A percentile compares a stretch with the other conserved stretches of the same genome.
Conservation (phyloP, 768 basidiomycete genomes). For the Pulveroboletus sp. region DNA sequence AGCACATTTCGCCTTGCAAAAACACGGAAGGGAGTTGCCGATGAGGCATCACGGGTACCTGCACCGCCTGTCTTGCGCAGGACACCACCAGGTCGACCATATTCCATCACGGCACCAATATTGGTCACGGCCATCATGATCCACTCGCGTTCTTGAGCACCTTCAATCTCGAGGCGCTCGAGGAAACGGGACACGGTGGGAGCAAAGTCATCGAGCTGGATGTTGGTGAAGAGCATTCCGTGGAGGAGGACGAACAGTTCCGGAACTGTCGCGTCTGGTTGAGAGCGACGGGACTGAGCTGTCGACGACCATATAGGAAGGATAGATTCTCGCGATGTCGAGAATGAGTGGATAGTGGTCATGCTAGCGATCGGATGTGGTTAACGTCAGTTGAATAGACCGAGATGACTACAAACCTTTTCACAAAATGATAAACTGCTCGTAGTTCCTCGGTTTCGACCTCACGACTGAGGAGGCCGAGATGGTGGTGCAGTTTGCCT, state of each 20-base stretch:
- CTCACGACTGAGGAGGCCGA: conserved; percentile 84
- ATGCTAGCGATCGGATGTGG: conserved; percentile 48
- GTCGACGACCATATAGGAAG: conserved; percentile 81
- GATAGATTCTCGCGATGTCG: conserved; percentile 84
- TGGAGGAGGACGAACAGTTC: conserved; percentile 91
- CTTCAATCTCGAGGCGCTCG: conserved; percentile 81
- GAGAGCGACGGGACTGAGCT: conserved; percentile 57
- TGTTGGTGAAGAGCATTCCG: conserved; percentile 96
- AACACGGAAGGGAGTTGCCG: conserved; percentile 39
- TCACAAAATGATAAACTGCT: conserved; percentile 89
- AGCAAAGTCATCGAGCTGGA: conserved; percentile 88
- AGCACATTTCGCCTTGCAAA: conserved; percentile 44
- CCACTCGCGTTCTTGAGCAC: conserved; percentile 84
- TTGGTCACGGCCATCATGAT: conserved; percentile 94
- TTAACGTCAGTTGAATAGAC: conserved; percentile 2
- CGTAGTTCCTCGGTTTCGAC: conserved; percentile 76
- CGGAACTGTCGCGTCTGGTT: conserved; percentile 65
- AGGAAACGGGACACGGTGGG: conserved; percentile 78
- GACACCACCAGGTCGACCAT: conserved; percentile 70
- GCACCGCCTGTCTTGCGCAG: conserved; percentile 59
- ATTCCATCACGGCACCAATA: conserved; percentile 78
- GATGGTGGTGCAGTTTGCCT: conserved; percentile 90
- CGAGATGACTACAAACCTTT: conserved; percentile 57
- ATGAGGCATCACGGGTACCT: too few relatives aligned
- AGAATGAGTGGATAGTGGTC: conserved; percentile 85